Conservation (phyloP, 768 basidiomycete species). For the Mycena venus region DNA sequence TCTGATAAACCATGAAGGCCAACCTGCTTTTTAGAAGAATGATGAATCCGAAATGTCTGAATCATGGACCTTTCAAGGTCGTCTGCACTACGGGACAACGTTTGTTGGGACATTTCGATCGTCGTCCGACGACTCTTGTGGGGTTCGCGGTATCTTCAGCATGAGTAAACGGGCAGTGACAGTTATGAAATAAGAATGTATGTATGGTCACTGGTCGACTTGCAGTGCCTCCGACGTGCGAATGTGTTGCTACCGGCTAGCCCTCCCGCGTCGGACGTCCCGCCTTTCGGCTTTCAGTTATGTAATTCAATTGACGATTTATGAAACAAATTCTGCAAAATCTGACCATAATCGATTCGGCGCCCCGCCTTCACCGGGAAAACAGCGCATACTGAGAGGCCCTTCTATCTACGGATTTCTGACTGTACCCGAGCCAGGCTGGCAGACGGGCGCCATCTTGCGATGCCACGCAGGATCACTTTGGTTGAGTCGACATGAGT, state of each 20-base stretch:
- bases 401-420: too few species aligned
- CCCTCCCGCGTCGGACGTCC: neutral
- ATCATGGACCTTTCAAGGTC: conserved; percentile 71
- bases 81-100: conserved; percentile 59
- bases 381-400: too few species aligned
- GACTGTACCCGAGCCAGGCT: neutral
- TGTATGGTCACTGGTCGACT: too few species aligned
- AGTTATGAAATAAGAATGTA: neutral
- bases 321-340: neutral
- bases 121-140: conserved; percentile 42
- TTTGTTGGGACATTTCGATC: conserved; percentile 70
- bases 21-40: conserved; percentile 52
- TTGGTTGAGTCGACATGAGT: too few species aligned
- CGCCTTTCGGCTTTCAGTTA: neutral
- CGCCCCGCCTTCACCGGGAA: neutral
- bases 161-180: conserved; percentile 52
- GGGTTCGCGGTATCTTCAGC: conserved; percentile 70
- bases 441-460: neutral
- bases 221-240: too few species aligned
- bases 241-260: neutral
- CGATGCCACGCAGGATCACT: neutral
- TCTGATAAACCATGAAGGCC: neutral
- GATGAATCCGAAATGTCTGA: conserved; percentile 54
- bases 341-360: neutral
- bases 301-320: neutral